A percentile compares a stretch with the other conserved stretches of the same genome.
phyloP scores from a whole-genome alignment of 1,284 basidiomycete genomes.

The Leccinum pachyderme region DNA sequence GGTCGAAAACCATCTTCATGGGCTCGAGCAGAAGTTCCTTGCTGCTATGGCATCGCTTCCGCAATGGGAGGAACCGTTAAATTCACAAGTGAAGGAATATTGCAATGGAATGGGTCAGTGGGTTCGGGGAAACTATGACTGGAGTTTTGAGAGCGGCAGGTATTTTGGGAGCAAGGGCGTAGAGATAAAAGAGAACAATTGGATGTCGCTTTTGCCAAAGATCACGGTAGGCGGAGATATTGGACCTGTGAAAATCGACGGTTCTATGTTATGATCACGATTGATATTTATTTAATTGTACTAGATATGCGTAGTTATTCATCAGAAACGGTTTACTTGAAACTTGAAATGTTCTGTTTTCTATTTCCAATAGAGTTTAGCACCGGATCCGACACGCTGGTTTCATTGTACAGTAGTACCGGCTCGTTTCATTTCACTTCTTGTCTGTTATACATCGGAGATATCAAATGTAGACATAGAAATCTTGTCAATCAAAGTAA shows the following conservation, averaged over 20 bases:
- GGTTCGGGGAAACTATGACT: conserved; percentile 15
- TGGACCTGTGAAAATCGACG: conserved; percentile 14
- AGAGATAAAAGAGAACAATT: conserved; percentile 16
- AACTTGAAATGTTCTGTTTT: too few species aligned
- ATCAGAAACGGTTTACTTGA: too few species aligned
- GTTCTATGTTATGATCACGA: conserved; percentile 9
- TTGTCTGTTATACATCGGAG: not conserved
- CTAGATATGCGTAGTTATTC: not conserved
- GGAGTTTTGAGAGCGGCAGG: conserved; percentile 36
- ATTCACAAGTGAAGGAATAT: too few species aligned
- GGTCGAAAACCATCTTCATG: too few species aligned
- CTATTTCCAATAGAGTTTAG: not conserved
- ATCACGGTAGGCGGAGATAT: conserved; percentile 4
- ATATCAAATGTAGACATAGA: not conserved
- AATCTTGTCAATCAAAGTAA: not conserved
- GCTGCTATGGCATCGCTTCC: too few species aligned
- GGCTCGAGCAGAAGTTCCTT: too few species aligned
- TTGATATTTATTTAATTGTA: not conserved
- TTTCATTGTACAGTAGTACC: not conserved
- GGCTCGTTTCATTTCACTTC: not conserved
- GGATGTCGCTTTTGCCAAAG: conserved; percentile 20
- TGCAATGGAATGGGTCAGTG: too few species aligned
- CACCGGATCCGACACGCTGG: not conserved
- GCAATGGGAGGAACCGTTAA: too few species aligned
- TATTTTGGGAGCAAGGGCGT: conserved; percentile 38